Base-by-base conservation (phyloP, 345 rosid species). In the Populus alba region DNA sequence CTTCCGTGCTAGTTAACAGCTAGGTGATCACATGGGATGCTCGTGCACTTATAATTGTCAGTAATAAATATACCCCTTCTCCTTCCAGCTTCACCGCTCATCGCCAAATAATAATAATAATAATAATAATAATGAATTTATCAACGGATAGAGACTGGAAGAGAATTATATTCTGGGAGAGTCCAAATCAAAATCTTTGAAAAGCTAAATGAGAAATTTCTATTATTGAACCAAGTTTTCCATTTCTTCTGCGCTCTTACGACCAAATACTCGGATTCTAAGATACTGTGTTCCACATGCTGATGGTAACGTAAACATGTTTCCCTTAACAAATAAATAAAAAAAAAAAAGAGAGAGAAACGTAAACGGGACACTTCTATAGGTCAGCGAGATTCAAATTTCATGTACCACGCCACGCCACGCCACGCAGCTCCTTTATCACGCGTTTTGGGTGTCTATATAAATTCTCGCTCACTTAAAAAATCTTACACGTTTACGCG, bases 381-480 rank as follows among this genome's bases (percentile, higher is more conserved):
- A 15, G 22, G 25, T 17, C 33, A 31, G 22, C 66, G 22, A 35
- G 75, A 55, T 35, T 55, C 20, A 27, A 22, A 47, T n/a, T 12
- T 17, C 65, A 47, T 23, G 49, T 6, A 9, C 23, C 76, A 78
- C 71, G 81, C 47, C 47, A 41, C 47, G 75, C 47, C 41, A 72
- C 37, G 37, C n/a, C n/a, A n/a, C n/a, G 15, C 79, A 80, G 68
- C 73, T 20, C 8, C 6, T 25, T 61, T 27, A 29, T 71, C 86
- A 78, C 86, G 84, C 86, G 81, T 81, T 79, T 75, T 75, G 71
- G 29, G 75, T 8, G 78, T 65, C 23, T 61, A 33, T 31, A 67
- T 67, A 66, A 67, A 53, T 53, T 9, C 59, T 43, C 25, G 12
- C 66, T 25, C 63, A 18, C 13, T 66, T 1, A 13, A 5, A 59